Evolutionary conservation across 176 grass and related monocot genomes (phyloP).

Genomic region (Avena eriantha): DNA sequence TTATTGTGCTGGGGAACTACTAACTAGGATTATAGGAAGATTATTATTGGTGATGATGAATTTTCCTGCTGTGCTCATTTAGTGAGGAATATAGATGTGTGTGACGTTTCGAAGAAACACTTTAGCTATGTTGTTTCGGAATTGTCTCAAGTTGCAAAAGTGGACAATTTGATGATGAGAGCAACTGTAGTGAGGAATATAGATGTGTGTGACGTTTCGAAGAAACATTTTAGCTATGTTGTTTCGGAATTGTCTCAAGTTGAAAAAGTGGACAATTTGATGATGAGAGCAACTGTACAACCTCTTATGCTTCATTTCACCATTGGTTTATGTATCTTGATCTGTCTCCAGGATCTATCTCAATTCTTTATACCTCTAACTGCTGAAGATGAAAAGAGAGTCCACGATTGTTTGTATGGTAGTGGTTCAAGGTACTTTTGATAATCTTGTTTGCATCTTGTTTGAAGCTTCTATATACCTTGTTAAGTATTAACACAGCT

Average conservation of each 20-base stretch:
- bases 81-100: neutral
- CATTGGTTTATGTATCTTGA: slow-evolving; percentile 24
- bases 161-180: neutral
- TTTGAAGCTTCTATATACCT: slow-evolving; percentile 15
- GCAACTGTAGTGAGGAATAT: neutral
- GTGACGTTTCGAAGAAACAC: neutral
- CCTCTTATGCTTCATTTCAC: slow-evolving; percentile 29
- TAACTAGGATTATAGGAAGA: neutral
- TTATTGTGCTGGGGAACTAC: neutral
- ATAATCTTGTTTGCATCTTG: neutral
- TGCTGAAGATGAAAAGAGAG: slow-evolving; percentile 60
- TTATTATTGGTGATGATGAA: neutral
- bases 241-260: neutral
- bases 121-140: neutral
- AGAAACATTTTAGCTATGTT: neutral
- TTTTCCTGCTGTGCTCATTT: neutral
- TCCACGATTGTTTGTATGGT: slow-evolving; percentile 46
- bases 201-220: neutral
- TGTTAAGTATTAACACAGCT: slow-evolving; percentile 1
- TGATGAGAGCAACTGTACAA: neutral
- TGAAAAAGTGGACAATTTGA: neutral
- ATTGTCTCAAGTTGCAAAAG: neutral
- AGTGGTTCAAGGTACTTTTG: slow-evolving; percentile 55
- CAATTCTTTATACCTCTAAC: slow-evolving; percentile 65
- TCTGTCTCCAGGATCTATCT: slow-evolving; percentile 62